phyloP scores from a whole-genome alignment of 2,329 filamentous ascomycete genomes.

The Sporothrix euskadiensis region DNA sequence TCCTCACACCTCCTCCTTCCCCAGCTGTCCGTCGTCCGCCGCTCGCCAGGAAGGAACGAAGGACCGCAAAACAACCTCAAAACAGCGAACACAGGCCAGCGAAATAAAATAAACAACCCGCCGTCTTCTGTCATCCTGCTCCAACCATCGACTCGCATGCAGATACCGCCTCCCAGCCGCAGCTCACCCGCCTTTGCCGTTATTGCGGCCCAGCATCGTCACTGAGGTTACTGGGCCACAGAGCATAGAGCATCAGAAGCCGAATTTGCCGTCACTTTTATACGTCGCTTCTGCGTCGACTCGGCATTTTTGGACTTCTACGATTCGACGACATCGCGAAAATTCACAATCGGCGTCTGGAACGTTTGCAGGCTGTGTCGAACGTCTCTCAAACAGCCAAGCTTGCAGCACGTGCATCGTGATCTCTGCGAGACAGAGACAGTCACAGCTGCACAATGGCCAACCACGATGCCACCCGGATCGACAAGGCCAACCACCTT shows the following conservation, averaged over 20 bases:
- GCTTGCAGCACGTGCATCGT: not conserved
- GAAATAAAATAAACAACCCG: not conserved
- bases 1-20: not conserved
- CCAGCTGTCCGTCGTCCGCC: not conserved
- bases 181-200: not conserved
- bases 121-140: not conserved
- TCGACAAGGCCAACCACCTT: slow-evolving; percentile 74
- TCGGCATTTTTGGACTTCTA: not conserved
- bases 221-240: slow-evolving; percentile 15
- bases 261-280: not conserved
- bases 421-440: not conserved
- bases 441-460: slow-evolving; percentile 49
- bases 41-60: slow-evolving; percentile 5
- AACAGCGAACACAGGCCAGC: not conserved
- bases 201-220: slow-evolving; percentile 7
- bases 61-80: not conserved
- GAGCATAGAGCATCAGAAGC: not conserved
- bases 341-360: not conserved
- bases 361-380: not conserved
- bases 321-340: not conserved
- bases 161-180: slow-evolving; percentile 11
- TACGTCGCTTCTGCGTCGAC: not conserved
- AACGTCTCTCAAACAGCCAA: not conserved
- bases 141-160: not conserved
- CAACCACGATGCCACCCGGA: slow-evolving; percentile 62